These are phyloP conservation scores for Cryptococcus hybrid DNA, from an alignment of 1,284 basidiomycete species.

Conservation along the genomic window DNA sequence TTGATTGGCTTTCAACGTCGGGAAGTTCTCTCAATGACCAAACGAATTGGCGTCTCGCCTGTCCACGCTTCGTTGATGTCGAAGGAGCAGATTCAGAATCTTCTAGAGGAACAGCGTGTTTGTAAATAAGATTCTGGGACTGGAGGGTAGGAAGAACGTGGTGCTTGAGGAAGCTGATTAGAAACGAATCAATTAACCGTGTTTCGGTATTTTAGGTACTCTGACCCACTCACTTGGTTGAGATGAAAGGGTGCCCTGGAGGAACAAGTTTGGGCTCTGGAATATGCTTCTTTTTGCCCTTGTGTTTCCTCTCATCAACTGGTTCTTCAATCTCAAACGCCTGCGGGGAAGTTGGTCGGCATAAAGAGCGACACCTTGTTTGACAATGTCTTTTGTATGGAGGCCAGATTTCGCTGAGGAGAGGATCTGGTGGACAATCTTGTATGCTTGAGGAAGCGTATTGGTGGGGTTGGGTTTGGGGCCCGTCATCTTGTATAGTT, in stretches of 20 bases:
- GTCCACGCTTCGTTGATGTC: conserved; percentile 3
- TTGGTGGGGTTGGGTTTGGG: background rate
- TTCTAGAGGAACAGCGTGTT: conserved; percentile 10
- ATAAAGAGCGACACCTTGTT: conserved; percentile 20
- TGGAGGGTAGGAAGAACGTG: conserved; percentile 38
- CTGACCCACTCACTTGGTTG: conserved; percentile 33
- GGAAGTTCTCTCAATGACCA: conserved; percentile 10
- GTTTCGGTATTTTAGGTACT: background rate
- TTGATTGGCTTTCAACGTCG: background rate
- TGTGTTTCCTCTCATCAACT: background rate
- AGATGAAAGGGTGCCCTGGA: conserved; percentile 39
- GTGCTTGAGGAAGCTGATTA: conserved; percentile 37
- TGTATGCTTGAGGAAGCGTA: conserved; percentile 27
- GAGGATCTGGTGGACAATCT: conserved; percentile 33
- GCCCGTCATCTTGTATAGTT: background rate
- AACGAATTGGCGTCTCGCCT: conserved; percentile 7
- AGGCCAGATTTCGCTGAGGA: conserved; percentile 14
- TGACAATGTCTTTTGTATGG: conserved; percentile 37
- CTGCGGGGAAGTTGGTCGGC: conserved; percentile 1
- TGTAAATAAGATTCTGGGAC: conserved; percentile 34
- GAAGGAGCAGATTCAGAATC: background rate
- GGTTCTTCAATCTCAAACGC: background rate
- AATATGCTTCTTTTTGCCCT: conserved; percentile 3
- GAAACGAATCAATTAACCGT: background rate
- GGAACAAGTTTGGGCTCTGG: conserved; percentile 21